A percentile compares a stretch with the other conserved stretches of the same genome.
phyloP scores from a whole-genome alignment of 2,329 filamentous ascomycete species.

The Botrytis porri region DNA sequence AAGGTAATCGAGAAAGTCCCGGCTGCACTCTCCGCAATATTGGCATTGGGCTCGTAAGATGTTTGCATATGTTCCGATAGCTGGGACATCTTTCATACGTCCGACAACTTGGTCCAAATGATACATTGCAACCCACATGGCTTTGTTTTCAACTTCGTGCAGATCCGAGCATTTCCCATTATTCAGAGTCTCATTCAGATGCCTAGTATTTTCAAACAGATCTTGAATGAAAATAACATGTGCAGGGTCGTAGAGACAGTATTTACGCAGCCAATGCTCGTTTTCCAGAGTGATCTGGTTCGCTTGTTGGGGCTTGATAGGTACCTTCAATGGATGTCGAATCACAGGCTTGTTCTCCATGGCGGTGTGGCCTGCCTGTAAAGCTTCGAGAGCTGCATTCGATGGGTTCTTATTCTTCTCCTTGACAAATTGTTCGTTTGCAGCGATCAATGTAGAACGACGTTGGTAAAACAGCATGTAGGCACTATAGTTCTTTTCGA shows the following conservation, averaged over 20 bases:
- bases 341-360: constrained; percentile 35
- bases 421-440: constrained; percentile 46
- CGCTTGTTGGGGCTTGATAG: constrained; percentile 46
- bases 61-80: constrained; percentile 55
- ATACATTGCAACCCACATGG: constrained; percentile 55
- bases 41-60: constrained; percentile 51
- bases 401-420: not conserved
- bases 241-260: constrained; percentile 73
- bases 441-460: constrained; percentile 58
- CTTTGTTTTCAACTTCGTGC: constrained; percentile 47
- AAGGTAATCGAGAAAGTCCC: constrained; percentile 62
- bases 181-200: constrained; percentile 47
- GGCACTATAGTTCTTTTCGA: constrained; percentile 76
- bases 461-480: constrained; percentile 99
- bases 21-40: constrained; percentile 53
- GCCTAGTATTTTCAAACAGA: constrained; percentile 57
- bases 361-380: not conserved
- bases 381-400: not conserved
- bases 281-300: constrained; percentile 71
- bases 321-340: constrained; percentile 45
- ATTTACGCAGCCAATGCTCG: constrained; percentile 67
- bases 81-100: constrained; percentile 64
- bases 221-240: constrained; percentile 66
- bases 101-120: constrained; percentile 76
- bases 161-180: constrained; percentile 49